A percentile compares a stretch with the other conserved stretches of the same genome.
These are phyloP conservation scores for Glaciozyma antarctica DNA, from an alignment of 768 basidiomycete species.

Conservation along the genomic window DNA sequence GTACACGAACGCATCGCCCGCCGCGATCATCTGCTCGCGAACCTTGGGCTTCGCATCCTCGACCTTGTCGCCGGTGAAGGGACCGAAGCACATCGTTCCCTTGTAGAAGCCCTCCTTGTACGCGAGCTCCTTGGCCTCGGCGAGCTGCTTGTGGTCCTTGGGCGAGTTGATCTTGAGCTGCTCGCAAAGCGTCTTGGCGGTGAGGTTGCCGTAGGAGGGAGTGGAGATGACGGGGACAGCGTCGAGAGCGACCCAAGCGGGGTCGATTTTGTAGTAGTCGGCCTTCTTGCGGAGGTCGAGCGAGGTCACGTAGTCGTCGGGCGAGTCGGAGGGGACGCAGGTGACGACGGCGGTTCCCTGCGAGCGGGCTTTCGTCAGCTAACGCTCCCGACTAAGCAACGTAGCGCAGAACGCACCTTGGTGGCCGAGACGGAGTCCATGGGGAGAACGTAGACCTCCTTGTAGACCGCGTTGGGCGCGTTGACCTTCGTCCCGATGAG, in stretches of 20 bases:
- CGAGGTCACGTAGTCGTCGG: conserved; percentile 85
- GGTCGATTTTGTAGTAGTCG: conserved; percentile 89
- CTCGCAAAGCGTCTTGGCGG: conserved; percentile 70
- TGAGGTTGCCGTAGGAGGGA: conserved; percentile 84
- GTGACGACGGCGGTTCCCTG: conserved; percentile 97
- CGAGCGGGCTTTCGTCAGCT: not conserved
- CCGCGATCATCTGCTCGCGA: conserved; percentile 67
- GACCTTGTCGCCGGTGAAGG: conserved; percentile 78
- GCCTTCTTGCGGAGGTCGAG: conserved; percentile 91
- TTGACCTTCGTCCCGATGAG: conserved; percentile 81
- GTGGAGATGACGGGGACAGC: conserved; percentile 81
- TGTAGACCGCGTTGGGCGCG: conserved; percentile 70
- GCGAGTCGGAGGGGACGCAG: conserved; percentile 95
- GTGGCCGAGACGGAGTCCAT: conserved; percentile 97
- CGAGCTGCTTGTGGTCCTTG: conserved; percentile 83
- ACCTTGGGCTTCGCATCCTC: conserved; percentile 88
- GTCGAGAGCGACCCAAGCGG: conserved; percentile 72
- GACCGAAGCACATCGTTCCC: conserved; percentile 81
- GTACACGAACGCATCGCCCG: conserved; percentile 72
- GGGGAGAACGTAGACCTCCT: conserved; percentile 90
- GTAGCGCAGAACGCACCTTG: conserved; percentile 49
- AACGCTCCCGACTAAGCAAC: too few relatives aligned
- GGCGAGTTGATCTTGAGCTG: conserved; percentile 90
- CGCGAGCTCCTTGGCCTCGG: conserved; percentile 92
- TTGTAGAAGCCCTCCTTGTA: conserved; percentile 98